Evolutionary conservation across 2,329 filamentous ascomycete species (phyloP), one percentile per base, ranked within the genome.

Genomic region (Ceratocystis papillata): DNA sequence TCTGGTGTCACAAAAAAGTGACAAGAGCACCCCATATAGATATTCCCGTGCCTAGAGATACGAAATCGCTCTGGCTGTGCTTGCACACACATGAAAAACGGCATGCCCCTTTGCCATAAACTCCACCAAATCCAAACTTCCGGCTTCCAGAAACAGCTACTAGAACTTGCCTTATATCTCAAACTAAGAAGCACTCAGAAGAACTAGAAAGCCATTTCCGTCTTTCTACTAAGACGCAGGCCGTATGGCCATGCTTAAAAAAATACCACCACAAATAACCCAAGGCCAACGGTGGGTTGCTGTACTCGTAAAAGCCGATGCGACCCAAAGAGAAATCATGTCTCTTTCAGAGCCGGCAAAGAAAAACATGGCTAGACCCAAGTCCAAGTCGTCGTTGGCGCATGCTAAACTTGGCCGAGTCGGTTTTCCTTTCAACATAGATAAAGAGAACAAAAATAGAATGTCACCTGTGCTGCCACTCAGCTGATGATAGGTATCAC

Each of bases 251-350:
- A 12, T 41, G 37, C 37, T 41, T 15, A 41, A 41, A 41, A 3
- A 41, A 41, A 41, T 12, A 0, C 37, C 37, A 15, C 1, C n/a
- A 28, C 25, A n/a, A 22, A 57, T 30, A 17, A 57, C 4, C 6
- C 6, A 22, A 20, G 4, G 20, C 12, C 25, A 57, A n/a, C 12
- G 3, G 53, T 30, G 17, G 17, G 30, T n/a, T n/a, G 20, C 25
- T 17, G 25, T 33, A 17, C 37, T 25, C 33, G 33, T 59, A 17
- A 59, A 20, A 10, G 15, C n/a, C 20, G 28, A 7, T 30, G 33
- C n/a, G 28, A 33, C 28, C 17, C 17, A 59, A 59, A 59, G 33
- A 59, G n/a, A 25, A 59, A 59, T 53, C 28, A 59, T 59, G 55
- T 59, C 17, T 17, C 55, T 59, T 59, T 53, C 48, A 53, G 25